Base-by-base conservation (phyloP, 257 asterid genomes). In the Solanum pinnatisectum region DNA sequence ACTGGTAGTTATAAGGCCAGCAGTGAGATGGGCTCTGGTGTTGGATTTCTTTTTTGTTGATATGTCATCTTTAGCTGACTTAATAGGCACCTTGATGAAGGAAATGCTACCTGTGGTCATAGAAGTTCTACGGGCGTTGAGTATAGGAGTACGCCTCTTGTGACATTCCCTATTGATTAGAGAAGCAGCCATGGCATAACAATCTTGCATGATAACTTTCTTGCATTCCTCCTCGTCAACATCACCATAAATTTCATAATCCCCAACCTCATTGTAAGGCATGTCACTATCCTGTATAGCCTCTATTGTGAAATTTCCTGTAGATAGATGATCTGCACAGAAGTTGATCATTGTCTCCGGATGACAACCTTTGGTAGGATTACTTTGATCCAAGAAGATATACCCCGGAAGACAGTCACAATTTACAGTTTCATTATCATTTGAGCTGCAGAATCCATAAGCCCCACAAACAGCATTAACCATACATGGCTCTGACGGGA, bases 141-240 rank as follows among this genome's bases (percentile, higher is more conserved):
- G 78, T 35, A 88, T 27, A 46, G 89, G 89, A 10, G 78, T 27
- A 32, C 85, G 74, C 72, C 71, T 88, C 87, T 71, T 88, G n/a
- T 8, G 39, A 56, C 89, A 88, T 37, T 23, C 15, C 30, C 59
- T 71, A 46, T 46, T 56, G 44, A 27, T 42, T 37, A 44, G 30
- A 18, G 42, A 25, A 44, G 84, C 87, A 71, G 65, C 65, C 39
- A 71, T 16, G 71, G 87, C 85, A 52, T 13, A 36, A 20, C 89
- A 88, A 73, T 88, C 89, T 23, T 83, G 32, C 27, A 46, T 35
- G 30, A 86, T 10, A 72, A 46, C 25, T 11, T 8, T 71, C 72
- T 27, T 83, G 79, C 89, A 88, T 11, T n/a, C 39, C 30, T 82
- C 89, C 70, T 88, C 86, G 1, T 40, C 71, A 0, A 30, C 6